Percentiles rank a stretch among this genome's conserved stretches.
phyloP scores from a whole-genome alignment of 2,329 filamentous ascomycete species.

The Claviceps sorghi region DNA sequence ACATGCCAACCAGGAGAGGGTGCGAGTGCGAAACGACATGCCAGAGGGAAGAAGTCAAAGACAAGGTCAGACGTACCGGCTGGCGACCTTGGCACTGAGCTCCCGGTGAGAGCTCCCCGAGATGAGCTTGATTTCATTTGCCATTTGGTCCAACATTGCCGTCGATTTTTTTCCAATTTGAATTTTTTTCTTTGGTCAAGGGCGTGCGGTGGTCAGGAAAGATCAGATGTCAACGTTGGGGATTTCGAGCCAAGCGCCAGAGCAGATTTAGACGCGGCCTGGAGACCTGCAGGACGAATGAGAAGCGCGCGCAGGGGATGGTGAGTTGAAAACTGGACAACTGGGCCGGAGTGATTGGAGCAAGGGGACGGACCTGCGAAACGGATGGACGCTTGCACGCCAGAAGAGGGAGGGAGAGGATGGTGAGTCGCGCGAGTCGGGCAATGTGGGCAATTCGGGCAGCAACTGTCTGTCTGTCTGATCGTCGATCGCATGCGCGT shows the following conservation, averaged over 20 bases:
- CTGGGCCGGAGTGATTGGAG: too few species aligned
- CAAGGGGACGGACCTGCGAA: not conserved
- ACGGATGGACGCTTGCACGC: too few species aligned
- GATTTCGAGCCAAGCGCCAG: not conserved
- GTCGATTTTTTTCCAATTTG: slow-evolving; percentile 5
- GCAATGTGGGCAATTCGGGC: not conserved
- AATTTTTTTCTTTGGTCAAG: too few species aligned
- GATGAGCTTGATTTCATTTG: slow-evolving; percentile 39
- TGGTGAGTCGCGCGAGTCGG: too few species aligned
- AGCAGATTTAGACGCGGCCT: not conserved
- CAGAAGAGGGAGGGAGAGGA: too few species aligned
- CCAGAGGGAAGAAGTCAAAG: not conserved
- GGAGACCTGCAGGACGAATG: not conserved
- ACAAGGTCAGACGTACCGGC: slow-evolving; percentile 24
- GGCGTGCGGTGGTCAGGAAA: not conserved
- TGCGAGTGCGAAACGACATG: not conserved
- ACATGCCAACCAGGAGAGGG: not conserved
- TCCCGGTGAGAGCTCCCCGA: slow-evolving; percentile 34
- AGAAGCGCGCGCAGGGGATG: not conserved
- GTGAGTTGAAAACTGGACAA: not conserved
- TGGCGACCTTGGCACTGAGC: slow-evolving; percentile 30
- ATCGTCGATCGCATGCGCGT: not conserved
- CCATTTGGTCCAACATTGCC: slow-evolving; percentile 30
- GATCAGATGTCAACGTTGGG: not conserved
- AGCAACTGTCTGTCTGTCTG: not conserved